A percentile compares a stretch with the other conserved stretches of the same genome.
These are phyloP conservation scores for Mucor racemosus DNA, from an alignment of 371 early-diverging fungal species.

Conservation along the genomic window DNA sequence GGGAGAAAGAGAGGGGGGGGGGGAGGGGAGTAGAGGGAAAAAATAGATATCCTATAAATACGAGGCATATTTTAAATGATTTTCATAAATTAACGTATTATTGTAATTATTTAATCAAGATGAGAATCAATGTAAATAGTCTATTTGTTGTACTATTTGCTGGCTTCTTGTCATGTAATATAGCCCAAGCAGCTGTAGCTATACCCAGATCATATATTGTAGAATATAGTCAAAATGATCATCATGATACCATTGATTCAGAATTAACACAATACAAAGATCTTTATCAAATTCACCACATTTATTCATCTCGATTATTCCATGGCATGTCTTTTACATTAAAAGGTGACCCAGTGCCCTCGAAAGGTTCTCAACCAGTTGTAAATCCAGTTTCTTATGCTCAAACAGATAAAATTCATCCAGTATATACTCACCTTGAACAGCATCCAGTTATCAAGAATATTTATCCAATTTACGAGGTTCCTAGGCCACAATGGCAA, in stretches of 20 bases:
- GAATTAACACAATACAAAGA: conserved; percentile 10
- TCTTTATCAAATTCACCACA: conserved; percentile 31
- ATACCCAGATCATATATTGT: conserved; percentile 50
- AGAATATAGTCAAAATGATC: conserved; percentile 33
- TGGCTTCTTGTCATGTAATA: background rate
- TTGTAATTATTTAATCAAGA: background rate
- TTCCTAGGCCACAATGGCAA: conserved; percentile 36
- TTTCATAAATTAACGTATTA: background rate
- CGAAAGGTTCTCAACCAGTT: background rate
- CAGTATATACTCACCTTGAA: conserved; percentile 27
- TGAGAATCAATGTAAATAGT: background rate
- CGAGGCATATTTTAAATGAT: background rate
- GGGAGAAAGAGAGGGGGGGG: background rate
- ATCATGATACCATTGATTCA: background rate
- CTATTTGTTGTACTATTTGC: background rate
- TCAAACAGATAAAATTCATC: conserved; percentile 23
- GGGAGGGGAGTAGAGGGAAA: background rate
- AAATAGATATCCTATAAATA: background rate
- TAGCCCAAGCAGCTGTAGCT: background rate
- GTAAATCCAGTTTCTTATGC: background rate
- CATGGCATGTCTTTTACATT: conserved; percentile 35
- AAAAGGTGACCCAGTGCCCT: background rate
- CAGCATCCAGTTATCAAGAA: conserved; percentile 25
- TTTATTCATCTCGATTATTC: conserved; percentile 32
- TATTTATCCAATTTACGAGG: conserved; percentile 37